These are phyloP conservation scores for Phytophthora syringae DNA, from an alignment of 352 stramenopile species.

Conservation along the genomic window DNA sequence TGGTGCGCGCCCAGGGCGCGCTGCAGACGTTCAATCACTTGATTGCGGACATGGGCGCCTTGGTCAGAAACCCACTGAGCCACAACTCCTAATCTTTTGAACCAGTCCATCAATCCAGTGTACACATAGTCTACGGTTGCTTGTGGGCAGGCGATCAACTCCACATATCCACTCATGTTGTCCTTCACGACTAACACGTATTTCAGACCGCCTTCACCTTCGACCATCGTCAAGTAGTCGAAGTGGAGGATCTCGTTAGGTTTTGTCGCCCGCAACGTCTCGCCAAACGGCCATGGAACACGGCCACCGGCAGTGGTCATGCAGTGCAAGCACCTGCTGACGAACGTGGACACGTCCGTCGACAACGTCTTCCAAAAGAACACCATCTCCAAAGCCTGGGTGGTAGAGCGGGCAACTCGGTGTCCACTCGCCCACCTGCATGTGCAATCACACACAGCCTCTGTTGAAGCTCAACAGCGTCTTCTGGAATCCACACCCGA, in stretches of 20 bases:
- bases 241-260: conserved; percentile 49
- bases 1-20: background rate
- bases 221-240: conserved; percentile 35
- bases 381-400: background rate
- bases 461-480: conserved; percentile 27
- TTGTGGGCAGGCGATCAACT: conserved; percentile 23
- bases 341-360: conserved; percentile 18
- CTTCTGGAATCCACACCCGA: conserved; percentile 32
- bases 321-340: conserved; percentile 29
- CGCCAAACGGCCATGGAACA: conserved; percentile 23
- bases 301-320: background rate
- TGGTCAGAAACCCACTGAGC: conserved; percentile 11
- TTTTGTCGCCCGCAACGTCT: conserved; percentile 27
- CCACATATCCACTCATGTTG: conserved; percentile 34
- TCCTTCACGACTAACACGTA: conserved; percentile 44
- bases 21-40: background rate
- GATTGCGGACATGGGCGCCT: background rate
- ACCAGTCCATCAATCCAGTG: conserved; percentile 1
- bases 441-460: conserved; percentile 29
- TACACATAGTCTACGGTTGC: background rate
- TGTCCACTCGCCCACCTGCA: conserved; percentile 27
- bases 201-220: conserved; percentile 6
- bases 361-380: conserved; percentile 26
- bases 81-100: conserved; percentile 12
- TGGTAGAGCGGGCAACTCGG: conserved; percentile 26